Base-by-base conservation (phyloP, 352 stramenopile species). In the Achlya hypogyna region DNA sequence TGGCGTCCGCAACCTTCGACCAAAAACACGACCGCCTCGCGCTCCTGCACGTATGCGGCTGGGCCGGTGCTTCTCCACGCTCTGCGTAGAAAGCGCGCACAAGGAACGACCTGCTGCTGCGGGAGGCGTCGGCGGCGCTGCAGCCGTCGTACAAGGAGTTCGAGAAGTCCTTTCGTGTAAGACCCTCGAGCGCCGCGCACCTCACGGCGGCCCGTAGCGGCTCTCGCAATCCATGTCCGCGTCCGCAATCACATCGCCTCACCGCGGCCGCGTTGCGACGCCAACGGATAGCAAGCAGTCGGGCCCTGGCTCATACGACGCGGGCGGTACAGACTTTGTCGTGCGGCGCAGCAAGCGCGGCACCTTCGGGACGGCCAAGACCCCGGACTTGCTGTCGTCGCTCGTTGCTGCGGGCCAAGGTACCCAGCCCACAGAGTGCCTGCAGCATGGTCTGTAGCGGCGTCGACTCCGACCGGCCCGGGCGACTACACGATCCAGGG, bases 201-300 rank as follows among this genome's bases (percentile, higher is more conserved):
- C 6, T 42, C 34, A 16, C 34, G 34, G 14, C 14, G 14, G 6
- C 34, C 6, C 4, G 6, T 45, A 45, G 38, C 38, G 38, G 12
- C 6, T 45, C 2, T 1, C 14, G 12, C 38, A 45, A 3, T 3
- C 38, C 12, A 10, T 45, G 12, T 45, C 38, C 12, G 38, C 38
- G 38, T 45, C 38, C 2, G 38, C 38, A 18, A 45, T 45, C 38
- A 45, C 14, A n/a, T 45, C 38, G 38, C 38, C 38, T 9, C 38
- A 45, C 6, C 38, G 38, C 38, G 38, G 38, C 38, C 38, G 38
- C 38, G 38, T 45, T 10, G 12, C 38, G 12, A 45, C 12, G 2
- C 38, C 52, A 12, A 22, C 18, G 52, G 52, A 60, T 5, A 60
- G 35, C 52, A 60, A 60, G 29, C 52, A 60, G 31, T 60, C 52